A percentile compares a stretch with the other conserved stretches of the same genome.
Evolutionary conservation across 2,329 filamentous ascomycete species (phyloP).

Genomic region (Trichoderma asperellum): DNA sequence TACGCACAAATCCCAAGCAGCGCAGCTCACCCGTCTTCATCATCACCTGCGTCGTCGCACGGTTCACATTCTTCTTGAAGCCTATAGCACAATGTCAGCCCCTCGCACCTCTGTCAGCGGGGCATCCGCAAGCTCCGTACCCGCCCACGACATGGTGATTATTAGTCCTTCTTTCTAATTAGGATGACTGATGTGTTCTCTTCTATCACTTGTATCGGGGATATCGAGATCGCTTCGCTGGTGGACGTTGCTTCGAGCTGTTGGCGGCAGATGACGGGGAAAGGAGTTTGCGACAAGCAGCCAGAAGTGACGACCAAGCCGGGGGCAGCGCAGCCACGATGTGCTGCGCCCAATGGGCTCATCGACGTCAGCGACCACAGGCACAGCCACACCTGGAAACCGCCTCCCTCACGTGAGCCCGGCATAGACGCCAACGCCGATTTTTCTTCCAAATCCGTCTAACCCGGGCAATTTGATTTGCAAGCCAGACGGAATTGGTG

Average conservation of each 20-base stretch:
- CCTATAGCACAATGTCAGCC: slow-evolving; percentile 42
- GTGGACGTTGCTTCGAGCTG: slow-evolving; percentile 29
- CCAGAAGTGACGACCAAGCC: slow-evolving; percentile 30
- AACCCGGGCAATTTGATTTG: slow-evolving; percentile 9
- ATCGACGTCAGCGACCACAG: slow-evolving; percentile 34
- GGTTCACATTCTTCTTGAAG: slow-evolving; percentile 90
- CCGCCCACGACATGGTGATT: slow-evolving; percentile 70
- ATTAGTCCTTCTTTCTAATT: slow-evolving; percentile 33
- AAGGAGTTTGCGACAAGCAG: slow-evolving; percentile 29
- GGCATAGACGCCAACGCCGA: slow-evolving; percentile 29
- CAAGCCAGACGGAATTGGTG: slow-evolving; percentile 16
- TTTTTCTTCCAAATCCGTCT: background rate
- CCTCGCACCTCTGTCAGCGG: slow-evolving; percentile 35
- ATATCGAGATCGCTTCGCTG: background rate
- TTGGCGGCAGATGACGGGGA: slow-evolving; percentile 35
- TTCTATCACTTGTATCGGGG: background rate
- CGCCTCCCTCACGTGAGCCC: slow-evolving; percentile 38
- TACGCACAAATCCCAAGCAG: background rate
- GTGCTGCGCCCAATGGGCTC: slow-evolving; percentile 38
- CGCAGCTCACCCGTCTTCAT: slow-evolving; percentile 84
- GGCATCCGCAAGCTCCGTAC: slow-evolving; percentile 47
- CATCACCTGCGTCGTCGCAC: slow-evolving; percentile 99
- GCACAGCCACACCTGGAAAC: slow-evolving; percentile 29
- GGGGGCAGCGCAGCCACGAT: slow-evolving; percentile 40
- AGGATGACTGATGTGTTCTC: background rate